phyloP scores from a whole-genome alignment of 2,329 filamentous ascomycete genomes.

The Trichophyton verrucosum region DNA sequence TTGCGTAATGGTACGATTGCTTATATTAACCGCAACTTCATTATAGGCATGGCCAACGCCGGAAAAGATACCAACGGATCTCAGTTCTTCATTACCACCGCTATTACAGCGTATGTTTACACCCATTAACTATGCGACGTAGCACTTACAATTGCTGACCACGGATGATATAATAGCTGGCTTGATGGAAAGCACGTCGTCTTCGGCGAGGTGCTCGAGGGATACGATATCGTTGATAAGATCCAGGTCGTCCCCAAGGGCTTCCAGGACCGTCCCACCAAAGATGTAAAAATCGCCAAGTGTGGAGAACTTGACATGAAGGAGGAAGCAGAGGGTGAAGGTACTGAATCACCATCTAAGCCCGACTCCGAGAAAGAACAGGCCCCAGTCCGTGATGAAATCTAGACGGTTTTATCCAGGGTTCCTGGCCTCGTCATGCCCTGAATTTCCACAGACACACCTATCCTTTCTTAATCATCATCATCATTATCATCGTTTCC shows the following conservation, averaged over 20 bases:
- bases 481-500: conserved; percentile 8
- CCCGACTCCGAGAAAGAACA: conserved; percentile 11
- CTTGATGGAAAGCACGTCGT: conserved; percentile 54
- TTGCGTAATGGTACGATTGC: background rate
- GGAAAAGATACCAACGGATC: conserved; percentile 54
- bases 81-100: conserved; percentile 57
- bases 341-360: conserved; percentile 42
- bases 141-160: background rate
- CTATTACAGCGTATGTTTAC: conserved; percentile 36
- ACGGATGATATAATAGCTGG: conserved; percentile 32
- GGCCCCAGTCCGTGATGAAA: conserved; percentile 1
- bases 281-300: conserved; percentile 52
- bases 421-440: background rate
- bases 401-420: background rate
- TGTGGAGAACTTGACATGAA: conserved; percentile 50
- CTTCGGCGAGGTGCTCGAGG: conserved; percentile 57
- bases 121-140: background rate
- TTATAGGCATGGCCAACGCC: conserved; percentile 50
- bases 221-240: conserved; percentile 53
- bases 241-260: conserved; percentile 52
- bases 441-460: background rate
- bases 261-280: conserved; percentile 43
- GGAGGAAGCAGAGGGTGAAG: conserved; percentile 48
- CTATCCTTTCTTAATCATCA: background rate
- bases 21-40: background rate